Conservation (phyloP, 208 protist genomes). For the Acanthamoeba royreba region DNA sequence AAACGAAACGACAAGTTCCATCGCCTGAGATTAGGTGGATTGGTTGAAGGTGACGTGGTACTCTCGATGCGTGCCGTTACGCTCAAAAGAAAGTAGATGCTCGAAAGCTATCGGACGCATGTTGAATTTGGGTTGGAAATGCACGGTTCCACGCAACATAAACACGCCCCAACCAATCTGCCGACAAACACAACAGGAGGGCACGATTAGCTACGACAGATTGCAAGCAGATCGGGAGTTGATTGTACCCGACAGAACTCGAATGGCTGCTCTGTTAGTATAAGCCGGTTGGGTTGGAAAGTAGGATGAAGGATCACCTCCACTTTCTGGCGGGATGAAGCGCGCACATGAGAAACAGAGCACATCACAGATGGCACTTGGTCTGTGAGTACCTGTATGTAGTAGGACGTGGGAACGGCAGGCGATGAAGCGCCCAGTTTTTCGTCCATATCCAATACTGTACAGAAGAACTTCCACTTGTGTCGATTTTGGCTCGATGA, state of each 20-base stretch:
- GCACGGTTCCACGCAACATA: not conserved
- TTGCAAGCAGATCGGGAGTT: not conserved
- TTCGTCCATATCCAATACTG: slow-evolving; percentile 13
- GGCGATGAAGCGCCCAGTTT: not conserved
- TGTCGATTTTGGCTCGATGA: not conserved
- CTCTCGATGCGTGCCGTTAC: slow-evolving; percentile 16
- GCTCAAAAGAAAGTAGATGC: slow-evolving; percentile 28
- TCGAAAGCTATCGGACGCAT: slow-evolving; percentile 15
- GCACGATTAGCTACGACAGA: not conserved
- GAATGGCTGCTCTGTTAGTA: not conserved
- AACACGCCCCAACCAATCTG: slow-evolving; percentile 29
- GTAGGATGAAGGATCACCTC: slow-evolving; percentile 19
- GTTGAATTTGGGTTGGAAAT: not conserved
- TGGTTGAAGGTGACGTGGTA: not conserved
- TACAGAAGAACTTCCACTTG: slow-evolving; percentile 45
- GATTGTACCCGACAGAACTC: not conserved
- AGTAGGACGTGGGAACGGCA: not conserved
- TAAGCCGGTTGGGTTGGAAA: not conserved
- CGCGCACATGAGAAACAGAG: no score
- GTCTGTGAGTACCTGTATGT: slow-evolving; percentile 28
- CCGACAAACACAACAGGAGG: not conserved
- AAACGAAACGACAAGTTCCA: not conserved
- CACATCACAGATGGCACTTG: not conserved
- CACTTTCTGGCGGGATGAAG: not conserved
- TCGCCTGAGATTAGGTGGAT: not conserved